Percentiles rank a stretch among this genome's conserved stretches.
Evolutionary conservation across 2,329 filamentous ascomycete species (phyloP).

Genomic region (Monosporascus sp.): DNA sequence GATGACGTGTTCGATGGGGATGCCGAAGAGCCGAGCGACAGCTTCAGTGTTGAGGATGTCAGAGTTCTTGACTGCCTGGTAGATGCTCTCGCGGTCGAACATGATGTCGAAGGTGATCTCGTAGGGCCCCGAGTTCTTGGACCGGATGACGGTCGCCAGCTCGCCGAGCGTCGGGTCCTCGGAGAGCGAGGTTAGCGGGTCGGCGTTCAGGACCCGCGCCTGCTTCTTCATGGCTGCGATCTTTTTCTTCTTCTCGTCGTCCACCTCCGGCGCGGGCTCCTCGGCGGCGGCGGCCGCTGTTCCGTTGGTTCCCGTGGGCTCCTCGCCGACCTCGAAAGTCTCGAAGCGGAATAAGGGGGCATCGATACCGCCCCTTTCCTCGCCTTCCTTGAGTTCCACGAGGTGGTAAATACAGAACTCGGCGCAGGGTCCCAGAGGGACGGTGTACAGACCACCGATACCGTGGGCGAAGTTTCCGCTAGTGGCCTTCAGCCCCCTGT

Average conservation of each 20-base stretch:
- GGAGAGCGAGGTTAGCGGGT: neutral
- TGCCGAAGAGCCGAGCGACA: slow-evolving; percentile 27
- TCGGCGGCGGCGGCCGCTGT: neutral
- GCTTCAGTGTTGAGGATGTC: slow-evolving; percentile 30
- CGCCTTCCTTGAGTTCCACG: slow-evolving; percentile 30
- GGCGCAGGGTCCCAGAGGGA: slow-evolving; percentile 34
- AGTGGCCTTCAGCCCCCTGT: slow-evolving; percentile 45
- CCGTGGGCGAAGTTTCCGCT: slow-evolving; percentile 45
- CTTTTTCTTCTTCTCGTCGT: neutral
- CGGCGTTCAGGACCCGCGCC: slow-evolving; percentile 1
- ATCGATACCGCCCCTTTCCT: neutral
- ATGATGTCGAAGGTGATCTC: slow-evolving; percentile 50
- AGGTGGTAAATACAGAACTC: slow-evolving; percentile 47
- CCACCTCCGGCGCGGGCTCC: neutral
- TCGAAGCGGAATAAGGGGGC: neutral
- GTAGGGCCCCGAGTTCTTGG: slow-evolving; percentile 49
- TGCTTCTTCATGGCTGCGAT: slow-evolving; percentile 1
- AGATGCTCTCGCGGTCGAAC: slow-evolving; percentile 33
- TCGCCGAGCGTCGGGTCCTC: slow-evolving; percentile 18
- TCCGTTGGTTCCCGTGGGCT: slow-evolving; percentile 4
- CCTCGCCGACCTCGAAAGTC: slow-evolving; percentile 15
- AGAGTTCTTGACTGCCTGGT: slow-evolving; percentile 30
- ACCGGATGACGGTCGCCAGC: slow-evolving; percentile 35
- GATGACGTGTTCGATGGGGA: slow-evolving; percentile 25
- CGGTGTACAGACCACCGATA: slow-evolving; percentile 32